Evolutionary conservation across 768 basidiomycete genomes (phyloP).

Genomic region (Agrocybe chaxingu): DNA sequence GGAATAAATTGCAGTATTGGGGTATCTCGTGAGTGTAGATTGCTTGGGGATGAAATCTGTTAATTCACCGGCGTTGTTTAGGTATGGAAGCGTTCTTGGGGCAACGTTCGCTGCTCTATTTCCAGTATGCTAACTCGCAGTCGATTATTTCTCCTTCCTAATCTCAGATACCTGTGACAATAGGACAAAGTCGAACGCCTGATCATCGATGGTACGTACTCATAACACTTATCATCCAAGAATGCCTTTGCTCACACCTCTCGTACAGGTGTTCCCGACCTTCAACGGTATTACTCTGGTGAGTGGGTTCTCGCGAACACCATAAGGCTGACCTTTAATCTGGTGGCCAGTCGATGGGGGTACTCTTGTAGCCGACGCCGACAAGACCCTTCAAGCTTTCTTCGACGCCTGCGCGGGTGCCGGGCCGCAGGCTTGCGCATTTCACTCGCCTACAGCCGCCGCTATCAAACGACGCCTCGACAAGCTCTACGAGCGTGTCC

Average conservation of each 20-base stretch:
- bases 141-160: too few species aligned
- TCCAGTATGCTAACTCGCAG: conserved; percentile 19
- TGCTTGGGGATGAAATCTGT: neutral
- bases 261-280: too few species aligned
- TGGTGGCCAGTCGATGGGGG: conserved; percentile 27
- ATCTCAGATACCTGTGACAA: neutral
- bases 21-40: conserved; percentile 23
- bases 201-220: conserved; percentile 39
- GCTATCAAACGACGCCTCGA: too few species aligned
- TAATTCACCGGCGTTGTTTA: conserved; percentile 4
- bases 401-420: conserved; percentile 32
- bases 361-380: conserved; percentile 32
- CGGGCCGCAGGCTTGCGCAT: conserved; percentile 31
- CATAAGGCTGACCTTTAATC: neutral
- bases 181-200: conserved; percentile 26
- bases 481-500: conserved; percentile 26
- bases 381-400: conserved; percentile 32
- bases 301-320: neutral
- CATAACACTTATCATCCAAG: neutral
- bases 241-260: too few species aligned
- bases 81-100: conserved; percentile 25
- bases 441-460: conserved; percentile 23
- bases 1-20: conserved; percentile 31
- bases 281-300: too few species aligned
- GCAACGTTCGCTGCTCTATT: conserved; percentile 31